Evolutionary conservation across 2,329 filamentous ascomycete species (phyloP).

Genomic region (Coniochaeta hoffmannii): DNA sequence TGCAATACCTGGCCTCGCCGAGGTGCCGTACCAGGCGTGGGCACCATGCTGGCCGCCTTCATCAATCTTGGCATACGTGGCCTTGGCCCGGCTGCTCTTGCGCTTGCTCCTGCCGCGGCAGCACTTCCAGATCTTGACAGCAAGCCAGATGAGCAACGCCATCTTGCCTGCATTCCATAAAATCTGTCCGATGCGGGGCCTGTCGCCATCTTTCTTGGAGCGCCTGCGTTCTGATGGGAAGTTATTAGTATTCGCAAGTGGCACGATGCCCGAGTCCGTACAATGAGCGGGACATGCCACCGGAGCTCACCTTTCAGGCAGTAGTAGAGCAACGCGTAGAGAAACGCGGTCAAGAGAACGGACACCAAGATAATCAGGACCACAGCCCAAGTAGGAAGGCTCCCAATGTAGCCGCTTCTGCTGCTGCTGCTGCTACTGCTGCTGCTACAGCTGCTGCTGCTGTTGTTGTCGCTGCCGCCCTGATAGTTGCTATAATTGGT

Average conservation of each 20-base stretch:
- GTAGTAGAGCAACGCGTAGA: background rate
- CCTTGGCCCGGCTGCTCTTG: background rate
- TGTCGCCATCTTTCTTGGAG: background rate
- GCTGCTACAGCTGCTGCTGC: too few species aligned
- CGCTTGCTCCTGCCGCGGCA: background rate
- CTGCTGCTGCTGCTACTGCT: too few species aligned
- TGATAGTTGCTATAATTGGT: background rate
- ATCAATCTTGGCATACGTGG: conserved; percentile 7
- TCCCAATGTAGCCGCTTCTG: background rate
- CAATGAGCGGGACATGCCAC: background rate
- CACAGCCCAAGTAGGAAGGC: background rate
- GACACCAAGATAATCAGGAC: background rate
- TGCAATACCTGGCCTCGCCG: background rate
- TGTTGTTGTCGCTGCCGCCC: background rate
- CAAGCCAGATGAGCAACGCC: conserved; percentile 4
- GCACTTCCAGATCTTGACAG: conserved; percentile 5
- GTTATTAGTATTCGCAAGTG: background rate
- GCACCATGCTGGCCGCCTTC: conserved; percentile 1
- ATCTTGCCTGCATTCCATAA: conserved; percentile 7
- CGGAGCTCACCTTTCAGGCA: background rate
- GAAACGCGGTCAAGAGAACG: background rate
- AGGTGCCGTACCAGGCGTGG: background rate
- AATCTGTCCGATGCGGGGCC: background rate
- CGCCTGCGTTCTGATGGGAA: background rate
- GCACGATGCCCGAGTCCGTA: too few species aligned